phyloP scores from a whole-genome alignment of 2,329 filamentous ascomycete species.

The Nigrograna mackinnonii region DNA sequence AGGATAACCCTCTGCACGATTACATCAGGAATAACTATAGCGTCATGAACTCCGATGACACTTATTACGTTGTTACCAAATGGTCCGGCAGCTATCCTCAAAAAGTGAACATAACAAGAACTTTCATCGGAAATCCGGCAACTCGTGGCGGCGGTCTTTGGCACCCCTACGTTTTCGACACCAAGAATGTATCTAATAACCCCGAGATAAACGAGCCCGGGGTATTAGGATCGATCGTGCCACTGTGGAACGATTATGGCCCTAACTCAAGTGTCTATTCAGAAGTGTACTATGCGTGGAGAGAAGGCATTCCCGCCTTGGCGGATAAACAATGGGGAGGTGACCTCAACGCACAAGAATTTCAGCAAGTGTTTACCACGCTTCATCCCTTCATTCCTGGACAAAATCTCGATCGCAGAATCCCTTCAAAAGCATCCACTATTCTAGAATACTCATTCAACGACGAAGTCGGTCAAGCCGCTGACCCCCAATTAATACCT shows the following conservation, averaged over 20 bases:
- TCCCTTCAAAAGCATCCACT: slow-evolving; percentile 36
- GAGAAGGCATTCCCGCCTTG: slow-evolving; percentile 43
- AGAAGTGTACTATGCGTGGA: slow-evolving; percentile 47
- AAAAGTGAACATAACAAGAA: slow-evolving; percentile 41
- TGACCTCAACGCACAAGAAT: slow-evolving; percentile 36
- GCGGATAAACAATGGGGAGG: slow-evolving; percentile 45
- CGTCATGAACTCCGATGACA: slow-evolving; percentile 48
- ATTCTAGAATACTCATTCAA: slow-evolving; percentile 43
- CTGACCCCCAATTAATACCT: slow-evolving; percentile 15
- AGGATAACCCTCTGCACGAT: slow-evolving; percentile 45
- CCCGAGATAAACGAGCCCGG: slow-evolving; percentile 16
- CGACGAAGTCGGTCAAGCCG: slow-evolving; percentile 1
- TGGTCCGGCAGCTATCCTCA: slow-evolving; percentile 45
- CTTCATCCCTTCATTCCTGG: slow-evolving; percentile 46
- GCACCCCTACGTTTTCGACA: slow-evolving; percentile 45
- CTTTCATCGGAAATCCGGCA: slow-evolving; percentile 47
- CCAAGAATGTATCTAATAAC: slow-evolving; percentile 38
- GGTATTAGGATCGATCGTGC: slow-evolving; percentile 37
- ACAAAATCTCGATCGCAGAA: slow-evolving; percentile 44
- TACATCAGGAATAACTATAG: slow-evolving; percentile 37
- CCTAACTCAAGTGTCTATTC: slow-evolving; percentile 46
- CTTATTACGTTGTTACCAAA: slow-evolving; percentile 55
- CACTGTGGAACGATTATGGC: slow-evolving; percentile 50
- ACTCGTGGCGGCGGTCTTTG: slow-evolving; percentile 40
- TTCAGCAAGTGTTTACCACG: slow-evolving; percentile 40